phyloP scores from a whole-genome alignment of 2,329 filamentous ascomycete species.

The Rhexocercosporidium sp. region DNA sequence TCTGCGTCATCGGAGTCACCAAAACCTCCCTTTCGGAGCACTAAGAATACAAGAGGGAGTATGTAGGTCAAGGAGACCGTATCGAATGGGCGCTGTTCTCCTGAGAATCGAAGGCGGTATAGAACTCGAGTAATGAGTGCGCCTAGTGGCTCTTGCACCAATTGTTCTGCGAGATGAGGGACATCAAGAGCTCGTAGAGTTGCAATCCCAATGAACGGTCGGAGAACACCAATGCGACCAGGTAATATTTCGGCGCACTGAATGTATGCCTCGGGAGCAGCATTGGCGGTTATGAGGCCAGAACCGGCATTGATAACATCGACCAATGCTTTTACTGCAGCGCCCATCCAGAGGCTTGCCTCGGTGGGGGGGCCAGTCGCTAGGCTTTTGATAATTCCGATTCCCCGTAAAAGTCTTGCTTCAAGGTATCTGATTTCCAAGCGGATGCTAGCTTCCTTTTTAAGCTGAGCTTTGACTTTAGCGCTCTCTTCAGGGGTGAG shows the following conservation, averaged over 20 bases:
- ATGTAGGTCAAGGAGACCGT: slow-evolving; percentile 86
- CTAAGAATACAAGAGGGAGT: slow-evolving; percentile 78
- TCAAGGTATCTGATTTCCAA: slow-evolving; percentile 72
- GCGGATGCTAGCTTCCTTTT: slow-evolving; percentile 83
- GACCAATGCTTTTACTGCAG: slow-evolving; percentile 76
- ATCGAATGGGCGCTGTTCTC: slow-evolving; percentile 94
- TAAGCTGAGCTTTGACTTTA: slow-evolving; percentile 89
- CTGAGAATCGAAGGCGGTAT: slow-evolving; percentile 87
- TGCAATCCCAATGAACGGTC: slow-evolving; percentile 85
- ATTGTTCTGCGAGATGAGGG: slow-evolving; percentile 71
- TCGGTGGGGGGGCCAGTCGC: slow-evolving; percentile 89
- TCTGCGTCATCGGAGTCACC: slow-evolving; percentile 81
- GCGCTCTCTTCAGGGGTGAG: slow-evolving; percentile 85
- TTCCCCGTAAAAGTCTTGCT: slow-evolving; percentile 76
- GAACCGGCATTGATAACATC: slow-evolving; percentile 80
- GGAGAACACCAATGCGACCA: slow-evolving; percentile 73
- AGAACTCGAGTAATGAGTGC: slow-evolving; percentile 85
- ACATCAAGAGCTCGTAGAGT: slow-evolving; percentile 81
- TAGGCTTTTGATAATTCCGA: slow-evolving; percentile 83
- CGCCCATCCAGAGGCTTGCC: slow-evolving; percentile 84
- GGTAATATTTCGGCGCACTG: slow-evolving; percentile 78
- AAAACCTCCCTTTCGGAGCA: slow-evolving; percentile 81
- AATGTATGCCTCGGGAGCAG: slow-evolving; percentile 78
- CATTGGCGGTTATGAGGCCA: slow-evolving; percentile 79
- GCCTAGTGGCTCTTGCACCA: slow-evolving; percentile 81